These are phyloP conservation scores for Cercis canadensis DNA, from an alignment of 306 rosid species.

Conservation along the genomic window DNA sequence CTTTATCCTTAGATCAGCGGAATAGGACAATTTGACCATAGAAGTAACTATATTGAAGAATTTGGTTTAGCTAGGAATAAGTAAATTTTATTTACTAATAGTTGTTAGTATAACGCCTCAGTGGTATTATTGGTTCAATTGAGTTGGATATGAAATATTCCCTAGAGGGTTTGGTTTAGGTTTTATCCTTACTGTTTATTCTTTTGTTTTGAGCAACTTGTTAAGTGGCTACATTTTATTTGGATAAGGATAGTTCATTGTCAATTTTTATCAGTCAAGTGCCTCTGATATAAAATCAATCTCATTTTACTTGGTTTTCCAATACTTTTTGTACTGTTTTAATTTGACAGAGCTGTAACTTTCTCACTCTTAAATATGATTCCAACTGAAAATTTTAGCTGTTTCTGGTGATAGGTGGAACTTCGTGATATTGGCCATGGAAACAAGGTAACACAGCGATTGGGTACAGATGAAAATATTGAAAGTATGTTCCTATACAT, in stretches of 20 bases:
- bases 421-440: slow-evolving; percentile 87
- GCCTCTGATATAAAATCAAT: slow-evolving; percentile 19
- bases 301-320: slow-evolving; percentile 24
- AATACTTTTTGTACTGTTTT: slow-evolving; percentile 19
- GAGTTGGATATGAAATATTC: slow-evolving; percentile 17
- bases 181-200: slow-evolving; percentile 5
- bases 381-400: slow-evolving; percentile 25
- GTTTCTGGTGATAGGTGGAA: slow-evolving; percentile 69
- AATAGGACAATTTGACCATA: background rate
- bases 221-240: background rate
- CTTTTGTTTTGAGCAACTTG: slow-evolving; percentile 22
- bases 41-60: slow-evolving; percentile 5
- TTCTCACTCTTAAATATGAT: slow-evolving; percentile 2
- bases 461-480: slow-evolving; percentile 71
- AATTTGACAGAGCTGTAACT: slow-evolving; percentile 25
- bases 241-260: slow-evolving; percentile 1
- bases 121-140: slow-evolving; percentile 10
- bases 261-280: slow-evolving; percentile 15
- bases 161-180: slow-evolving; percentile 6
- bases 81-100: slow-evolving; percentile 13
- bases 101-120: slow-evolving; percentile 9
- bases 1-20: too few species aligned
- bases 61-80: background rate
- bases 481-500: slow-evolving; percentile 68
- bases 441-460: slow-evolving; percentile 76